A percentile compares a stretch with the other conserved stretches of the same genome.
phyloP scores from a whole-genome alignment of 139 green algal species.

The Nannochloris sp. region DNA sequence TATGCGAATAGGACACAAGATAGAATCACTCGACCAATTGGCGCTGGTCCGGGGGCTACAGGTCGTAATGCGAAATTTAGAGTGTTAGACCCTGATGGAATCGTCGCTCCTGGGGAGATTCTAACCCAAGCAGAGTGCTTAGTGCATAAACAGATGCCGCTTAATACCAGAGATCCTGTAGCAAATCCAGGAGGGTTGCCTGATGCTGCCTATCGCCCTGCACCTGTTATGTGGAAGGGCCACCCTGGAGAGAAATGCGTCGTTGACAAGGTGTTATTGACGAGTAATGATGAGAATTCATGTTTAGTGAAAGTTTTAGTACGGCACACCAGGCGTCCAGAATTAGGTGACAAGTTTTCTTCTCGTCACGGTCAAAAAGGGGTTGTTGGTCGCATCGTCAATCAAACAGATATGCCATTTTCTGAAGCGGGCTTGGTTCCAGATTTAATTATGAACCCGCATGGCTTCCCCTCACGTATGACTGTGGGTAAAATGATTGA shows the following conservation, averaged over 20 bases:
- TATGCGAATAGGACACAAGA: constrained; percentile 88
- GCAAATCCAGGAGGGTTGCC: constrained; percentile 47
- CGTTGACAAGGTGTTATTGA: constrained; percentile 94
- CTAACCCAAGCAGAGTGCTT: constrained; percentile 69
- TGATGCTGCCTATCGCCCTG: constrained; percentile 43
- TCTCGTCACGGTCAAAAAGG: constrained; percentile 94
- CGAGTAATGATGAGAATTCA: constrained; percentile 86
- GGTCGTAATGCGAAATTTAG: constrained; percentile 19
- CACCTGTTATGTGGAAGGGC: constrained; percentile 61
- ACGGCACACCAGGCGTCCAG: constrained; percentile 85
- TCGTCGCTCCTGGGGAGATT: constrained; percentile 73
- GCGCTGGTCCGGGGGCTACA: constrained; percentile 3
- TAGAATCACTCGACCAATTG: constrained; percentile 49
- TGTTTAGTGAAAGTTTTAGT: constrained; percentile 86
- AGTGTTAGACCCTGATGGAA: constrained; percentile 85
- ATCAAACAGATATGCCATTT: constrained; percentile 92
- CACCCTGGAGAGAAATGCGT: constrained; percentile 64
- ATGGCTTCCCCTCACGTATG: constrained; percentile 74
- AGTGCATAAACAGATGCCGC: constrained; percentile 89
- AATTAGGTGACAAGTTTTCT: constrained; percentile 97
- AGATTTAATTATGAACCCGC: constrained; percentile 84
- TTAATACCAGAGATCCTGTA: constrained; percentile 72
- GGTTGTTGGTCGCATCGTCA: constrained; percentile 83
- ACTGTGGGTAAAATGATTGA: constrained; percentile 96
- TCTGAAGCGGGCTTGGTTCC: constrained; percentile 80